phyloP scores from a whole-genome alignment of 139 green algal species.

The Gonium pectorale region DNA sequence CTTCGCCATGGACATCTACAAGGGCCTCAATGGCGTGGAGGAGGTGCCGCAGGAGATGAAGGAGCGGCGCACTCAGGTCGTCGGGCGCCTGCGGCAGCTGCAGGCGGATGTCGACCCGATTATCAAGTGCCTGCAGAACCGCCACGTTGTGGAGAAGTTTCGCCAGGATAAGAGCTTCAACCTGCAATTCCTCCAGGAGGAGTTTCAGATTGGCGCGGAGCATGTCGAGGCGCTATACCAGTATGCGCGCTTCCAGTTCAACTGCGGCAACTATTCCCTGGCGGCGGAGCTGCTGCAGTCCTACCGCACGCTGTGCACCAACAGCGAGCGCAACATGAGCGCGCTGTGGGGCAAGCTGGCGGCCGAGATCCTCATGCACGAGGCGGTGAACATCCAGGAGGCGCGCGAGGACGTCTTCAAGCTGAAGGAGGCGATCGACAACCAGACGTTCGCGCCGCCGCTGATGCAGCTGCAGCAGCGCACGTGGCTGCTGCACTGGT shows the following conservation, averaged over 20 bases:
- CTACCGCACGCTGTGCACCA: slow-evolving; percentile 92
- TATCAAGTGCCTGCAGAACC: slow-evolving; percentile 92
- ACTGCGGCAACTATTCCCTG: slow-evolving; percentile 97
- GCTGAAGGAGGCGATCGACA: slow-evolving; percentile 95
- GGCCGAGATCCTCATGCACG: slow-evolving; percentile 92
- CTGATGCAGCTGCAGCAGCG: slow-evolving; percentile 95
- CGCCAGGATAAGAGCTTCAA: slow-evolving; percentile 95
- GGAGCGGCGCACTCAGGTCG: slow-evolving; percentile 71
- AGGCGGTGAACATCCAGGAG: slow-evolving; percentile 65
- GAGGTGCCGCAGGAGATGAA: slow-evolving; percentile 71
- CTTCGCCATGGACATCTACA: slow-evolving; percentile 98
- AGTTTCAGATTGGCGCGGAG: slow-evolving; percentile 87
- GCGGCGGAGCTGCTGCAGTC: slow-evolving; percentile 93
- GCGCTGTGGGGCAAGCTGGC: slow-evolving; percentile 98
- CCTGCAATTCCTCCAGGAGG: slow-evolving; percentile 86
- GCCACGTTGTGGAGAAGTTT: slow-evolving; percentile 89
- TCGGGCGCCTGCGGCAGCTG: slow-evolving; percentile 76
- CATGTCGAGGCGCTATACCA: slow-evolving; percentile 98
- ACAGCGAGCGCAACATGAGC: slow-evolving; percentile 82
- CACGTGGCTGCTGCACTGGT: slow-evolving; percentile 99
- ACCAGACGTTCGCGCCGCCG: slow-evolving; percentile 87
- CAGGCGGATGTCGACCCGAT: slow-evolving; percentile 88
- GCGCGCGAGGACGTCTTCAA: slow-evolving; percentile 94
- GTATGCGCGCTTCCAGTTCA: slow-evolving; percentile 99
- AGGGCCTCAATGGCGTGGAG: slow-evolving; percentile 78